Conservation (phyloP, 2,329 filamentous ascomycete genomes). For the Xylaria sp. region DNA sequence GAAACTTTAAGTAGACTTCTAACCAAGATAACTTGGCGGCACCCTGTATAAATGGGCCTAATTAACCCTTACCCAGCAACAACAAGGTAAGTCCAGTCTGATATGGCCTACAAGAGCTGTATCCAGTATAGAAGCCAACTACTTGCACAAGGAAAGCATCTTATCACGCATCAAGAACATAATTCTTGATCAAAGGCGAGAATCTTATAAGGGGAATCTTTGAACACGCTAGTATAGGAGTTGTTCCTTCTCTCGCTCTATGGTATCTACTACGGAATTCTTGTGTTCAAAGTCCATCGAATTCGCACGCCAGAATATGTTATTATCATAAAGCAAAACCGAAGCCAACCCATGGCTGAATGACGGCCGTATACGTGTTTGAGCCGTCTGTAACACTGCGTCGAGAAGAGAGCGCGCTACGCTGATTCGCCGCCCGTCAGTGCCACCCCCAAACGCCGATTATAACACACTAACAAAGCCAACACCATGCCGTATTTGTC, state of each 20-base stretch:
- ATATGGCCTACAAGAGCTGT: neutral
- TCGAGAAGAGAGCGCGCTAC: slow-evolving; percentile 16
- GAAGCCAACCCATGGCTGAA: slow-evolving; percentile 1
- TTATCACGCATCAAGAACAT: neutral
- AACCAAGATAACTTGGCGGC: neutral
- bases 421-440: slow-evolving; percentile 15
- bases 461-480: slow-evolving; percentile 17
- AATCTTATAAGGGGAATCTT: neutral
- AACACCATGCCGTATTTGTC: slow-evolving; percentile 12
- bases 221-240: neutral
- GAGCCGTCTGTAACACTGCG: neutral
- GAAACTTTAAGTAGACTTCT: neutral
- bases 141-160: neutral
- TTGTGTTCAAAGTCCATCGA: neutral
- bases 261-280: slow-evolving; percentile 22
- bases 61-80: neutral
- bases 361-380: neutral
- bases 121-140: neutral
- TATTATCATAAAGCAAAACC: slow-evolving; percentile 16
- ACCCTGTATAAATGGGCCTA: neutral
- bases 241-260: neutral
- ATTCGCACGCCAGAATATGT: slow-evolving; percentile 17
- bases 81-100: neutral
- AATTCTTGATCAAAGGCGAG: neutral
- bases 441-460: slow-evolving; percentile 31